Base-by-base conservation (phyloP, 257 asterid species). In the Ligustrum vulgare region DNA sequence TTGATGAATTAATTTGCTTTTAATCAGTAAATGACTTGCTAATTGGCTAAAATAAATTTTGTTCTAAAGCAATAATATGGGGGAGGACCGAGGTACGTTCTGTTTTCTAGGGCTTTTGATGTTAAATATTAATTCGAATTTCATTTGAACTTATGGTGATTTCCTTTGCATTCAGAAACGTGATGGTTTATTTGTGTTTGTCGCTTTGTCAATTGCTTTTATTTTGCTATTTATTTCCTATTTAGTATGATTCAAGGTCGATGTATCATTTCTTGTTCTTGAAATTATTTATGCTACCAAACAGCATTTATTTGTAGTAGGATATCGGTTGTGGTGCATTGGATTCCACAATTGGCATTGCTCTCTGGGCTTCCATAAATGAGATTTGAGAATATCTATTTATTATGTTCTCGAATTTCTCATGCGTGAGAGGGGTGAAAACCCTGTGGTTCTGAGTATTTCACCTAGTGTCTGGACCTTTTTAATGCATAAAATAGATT, bases 41-140 rank as follows among this genome's bases (percentile, higher is more conserved):
- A 68, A 70, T 80, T 76, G 47, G 73, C 73, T 78, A 22, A 72
- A 56, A 20, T 58, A 28, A 20, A 58, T 43, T 83, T 20, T 67
- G 67, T 39, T 23, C 23, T 22, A 18, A 11, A 37, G 68, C 1
- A 41, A 37, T 20, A 63, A 71, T 60, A 71, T 54, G 41, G 37
- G 49, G 63, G 77, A 56, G 75, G 22, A 10, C 56, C n/a, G 36
- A 37, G 45, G 45, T 37, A 37, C 45, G 45, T 37, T 8, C 43
- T 58, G 72, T 71, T 72, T 23, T 49, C 80, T 82, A 80, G 85
- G 85, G 85, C 77, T 85, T 73, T 39, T 76, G 35, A 56, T 20
- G 2, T 18, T n/a, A 56, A 20, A 56, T 56, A 20, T 20, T 20
- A n/a, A 20, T 56, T 56, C 1, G 65, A n/a, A 56, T n/a, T 6